Evolutionary conservation across 2,329 filamentous ascomycete species (phyloP).

Genomic region (Aaosphaeria arxii): DNA sequence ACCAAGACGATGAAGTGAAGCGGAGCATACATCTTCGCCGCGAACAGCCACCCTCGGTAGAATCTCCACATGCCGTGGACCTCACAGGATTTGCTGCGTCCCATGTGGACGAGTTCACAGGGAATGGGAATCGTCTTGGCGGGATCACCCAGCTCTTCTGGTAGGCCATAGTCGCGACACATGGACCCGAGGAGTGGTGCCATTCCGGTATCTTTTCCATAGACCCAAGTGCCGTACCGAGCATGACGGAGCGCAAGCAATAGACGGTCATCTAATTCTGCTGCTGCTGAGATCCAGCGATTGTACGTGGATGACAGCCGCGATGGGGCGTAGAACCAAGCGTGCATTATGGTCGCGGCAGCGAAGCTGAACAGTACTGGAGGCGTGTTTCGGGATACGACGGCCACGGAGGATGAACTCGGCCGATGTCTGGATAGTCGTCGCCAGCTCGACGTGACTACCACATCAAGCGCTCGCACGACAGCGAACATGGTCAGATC

Average conservation of each 20-base stretch:
- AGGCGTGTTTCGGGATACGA: conserved; percentile 53
- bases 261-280: conserved; percentile 70
- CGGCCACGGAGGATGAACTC: conserved; percentile 1
- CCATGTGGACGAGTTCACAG: conserved; percentile 83
- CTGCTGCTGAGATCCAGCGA: conserved; percentile 77
- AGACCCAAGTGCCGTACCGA: conserved; percentile 61
- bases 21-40: conserved; percentile 73
- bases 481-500: conserved; percentile 79
- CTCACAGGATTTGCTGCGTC: conserved; percentile 70
- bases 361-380: conserved; percentile 69
- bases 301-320: conserved; percentile 71
- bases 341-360: conserved; percentile 79
- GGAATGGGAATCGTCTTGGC: conserved; percentile 67
- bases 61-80: conserved; percentile 69
- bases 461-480: conserved; percentile 68
- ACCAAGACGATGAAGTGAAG: conserved; percentile 54
- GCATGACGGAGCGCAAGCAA: conserved; percentile 70
- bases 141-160: conserved; percentile 71
- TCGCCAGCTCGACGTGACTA: conserved; percentile 46
- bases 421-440: conserved; percentile 47
- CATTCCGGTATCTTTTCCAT: conserved; percentile 71
- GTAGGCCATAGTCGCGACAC: conserved; percentile 69
- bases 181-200: conserved; percentile 66
- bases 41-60: conserved; percentile 66
- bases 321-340: conserved; percentile 76